Percentiles rank a stretch among this genome's conserved stretches.
These are phyloP conservation scores for Didymella sp. DNA, from an alignment of 2,329 filamentous ascomycete genomes.

Conservation along the genomic window DNA sequence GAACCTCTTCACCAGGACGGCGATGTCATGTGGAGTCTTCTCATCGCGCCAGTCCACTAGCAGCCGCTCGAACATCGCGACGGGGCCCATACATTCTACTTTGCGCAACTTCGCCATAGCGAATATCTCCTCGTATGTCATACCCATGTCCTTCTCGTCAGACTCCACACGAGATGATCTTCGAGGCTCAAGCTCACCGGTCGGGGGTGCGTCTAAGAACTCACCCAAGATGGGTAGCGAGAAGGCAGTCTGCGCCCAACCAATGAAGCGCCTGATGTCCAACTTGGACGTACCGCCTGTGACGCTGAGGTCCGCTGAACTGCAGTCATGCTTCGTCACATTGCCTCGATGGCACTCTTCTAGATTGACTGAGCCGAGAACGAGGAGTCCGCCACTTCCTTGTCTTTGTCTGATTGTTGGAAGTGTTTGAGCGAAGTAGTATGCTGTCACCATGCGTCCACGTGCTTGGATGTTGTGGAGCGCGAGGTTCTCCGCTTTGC, in stretches of 20 bases:
- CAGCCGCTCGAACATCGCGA: slow-evolving; percentile 61
- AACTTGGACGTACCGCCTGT: slow-evolving; percentile 68
- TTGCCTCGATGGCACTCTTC: slow-evolving; percentile 56
- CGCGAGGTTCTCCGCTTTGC: slow-evolving; percentile 66
- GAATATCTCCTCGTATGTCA: slow-evolving; percentile 60
- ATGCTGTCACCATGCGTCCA: slow-evolving; percentile 67
- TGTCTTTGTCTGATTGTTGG: slow-evolving; percentile 64
- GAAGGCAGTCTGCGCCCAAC: slow-evolving; percentile 61
- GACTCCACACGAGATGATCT: slow-evolving; percentile 66
- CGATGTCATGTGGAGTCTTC: slow-evolving; percentile 52
- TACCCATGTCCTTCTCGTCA: slow-evolving; percentile 62
- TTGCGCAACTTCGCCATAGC: slow-evolving; percentile 63
- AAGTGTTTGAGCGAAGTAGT: slow-evolving; percentile 69
- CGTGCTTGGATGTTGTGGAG: slow-evolving; percentile 72
- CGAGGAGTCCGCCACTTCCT: slow-evolving; percentile 66
- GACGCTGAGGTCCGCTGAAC: slow-evolving; percentile 60
- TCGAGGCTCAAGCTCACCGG: slow-evolving; percentile 66
- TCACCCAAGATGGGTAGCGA: slow-evolving; percentile 68
- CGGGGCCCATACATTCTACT: slow-evolving; percentile 55
- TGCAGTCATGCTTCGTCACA: slow-evolving; percentile 73
- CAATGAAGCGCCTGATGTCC: slow-evolving; percentile 74
- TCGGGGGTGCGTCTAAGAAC: slow-evolving; percentile 63
- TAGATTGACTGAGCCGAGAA: slow-evolving; percentile 73
- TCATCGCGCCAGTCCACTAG: slow-evolving; percentile 58
- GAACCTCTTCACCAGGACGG: slow-evolving; percentile 54